Evolutionary conservation across 768 basidiomycete genomes (phyloP), one percentile per base, ranked within the genome.

Genomic region (Kondoa malvinella): DNA sequence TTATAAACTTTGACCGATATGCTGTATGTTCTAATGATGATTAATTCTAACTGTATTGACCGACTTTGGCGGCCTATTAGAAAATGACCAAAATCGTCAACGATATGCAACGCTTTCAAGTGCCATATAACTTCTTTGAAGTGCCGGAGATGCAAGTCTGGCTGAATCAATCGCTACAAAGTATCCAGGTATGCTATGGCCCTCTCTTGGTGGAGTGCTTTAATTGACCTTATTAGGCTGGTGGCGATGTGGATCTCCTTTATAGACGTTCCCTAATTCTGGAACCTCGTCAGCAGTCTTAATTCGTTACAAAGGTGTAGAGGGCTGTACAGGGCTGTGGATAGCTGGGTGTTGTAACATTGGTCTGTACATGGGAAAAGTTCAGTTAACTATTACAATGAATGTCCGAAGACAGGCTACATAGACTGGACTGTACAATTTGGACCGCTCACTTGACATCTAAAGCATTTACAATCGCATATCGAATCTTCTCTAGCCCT

Each of bases 1-100:
- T 99, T 50, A 81, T 97, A 76, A 99, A 99, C 78, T 92, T 95
- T 75, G 94, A 92, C 77, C 94, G 95, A 77, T 97, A 95, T 73
- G 87, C 88, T 74, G 74, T 94, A 89, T 76, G 81, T 92, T 68
- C 87, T 87, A 34, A 81, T 85, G 74, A 90, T 94, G 72, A 82
- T 91, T 57, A 85, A 88, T 80, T 88, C 88, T 83, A 71, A 73
- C 78, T 64, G 2, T n/a, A 29, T n/a, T 12, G 30, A 66, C 56
- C n/a, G n/a, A n/a, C n/a, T 50, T 1, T 32, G 32, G n/a, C n/a
- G n/a, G n/a, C n/a, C n/a, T n/a, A 27, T 3, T 66, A 73, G 72
- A 73, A 72, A 70, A 74, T 75, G 67, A 68, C 72, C 1, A 71
- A 70, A 25, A 72, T 73, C 30, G 66, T 80, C 72, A 65, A 66